Conservation (phyloP, 768 basidiomycete genomes). For the Trametes cubensis region DNA sequence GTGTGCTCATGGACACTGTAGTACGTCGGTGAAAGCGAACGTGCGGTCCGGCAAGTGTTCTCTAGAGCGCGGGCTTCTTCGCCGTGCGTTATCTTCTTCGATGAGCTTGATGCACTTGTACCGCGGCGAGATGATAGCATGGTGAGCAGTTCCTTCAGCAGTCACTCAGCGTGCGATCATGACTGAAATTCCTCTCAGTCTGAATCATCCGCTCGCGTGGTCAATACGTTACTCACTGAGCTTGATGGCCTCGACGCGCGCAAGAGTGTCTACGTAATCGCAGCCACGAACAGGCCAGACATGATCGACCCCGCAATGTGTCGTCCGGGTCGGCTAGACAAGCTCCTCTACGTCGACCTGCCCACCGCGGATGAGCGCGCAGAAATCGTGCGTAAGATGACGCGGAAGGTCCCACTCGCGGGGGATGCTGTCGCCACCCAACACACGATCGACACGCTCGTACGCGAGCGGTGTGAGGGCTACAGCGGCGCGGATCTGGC, state of each 20-base stretch:
- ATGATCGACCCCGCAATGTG: conserved; percentile 99
- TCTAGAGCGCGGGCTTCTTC: conserved; percentile 90
- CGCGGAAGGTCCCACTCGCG: conserved; percentile 69
- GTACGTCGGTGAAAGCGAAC: conserved; percentile 98
- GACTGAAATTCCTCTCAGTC: conserved; percentile 52
- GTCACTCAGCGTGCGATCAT: background rate
- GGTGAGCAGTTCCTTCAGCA: conserved; percentile 46
- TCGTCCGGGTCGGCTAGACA: conserved; percentile 93
- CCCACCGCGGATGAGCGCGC: conserved; percentile 72
- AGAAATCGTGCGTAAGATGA: conserved; percentile 82
- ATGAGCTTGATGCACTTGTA: conserved; percentile 91
- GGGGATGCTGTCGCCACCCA: conserved; percentile 9
- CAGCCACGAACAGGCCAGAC: conserved; percentile 93
- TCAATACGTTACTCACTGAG: conserved; percentile 92
- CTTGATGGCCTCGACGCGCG: conserved; percentile 89
- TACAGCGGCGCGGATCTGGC: conserved; percentile 94
- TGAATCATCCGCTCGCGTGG: conserved; percentile 90
- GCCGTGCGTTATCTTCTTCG: conserved; percentile 95
- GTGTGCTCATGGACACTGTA: conserved; percentile 33
- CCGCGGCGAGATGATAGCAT: conserved; percentile 88
- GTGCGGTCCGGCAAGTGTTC: conserved; percentile 94
- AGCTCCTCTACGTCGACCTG: conserved; percentile 90
- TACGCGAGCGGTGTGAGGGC: conserved; percentile 71
- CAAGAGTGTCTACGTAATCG: conserved; percentile 90
- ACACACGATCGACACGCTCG: conserved; percentile 46